phyloP scores from a whole-genome alignment of 805 yeast genomes.

The Suhomyces tanzawaensis region DNA sequence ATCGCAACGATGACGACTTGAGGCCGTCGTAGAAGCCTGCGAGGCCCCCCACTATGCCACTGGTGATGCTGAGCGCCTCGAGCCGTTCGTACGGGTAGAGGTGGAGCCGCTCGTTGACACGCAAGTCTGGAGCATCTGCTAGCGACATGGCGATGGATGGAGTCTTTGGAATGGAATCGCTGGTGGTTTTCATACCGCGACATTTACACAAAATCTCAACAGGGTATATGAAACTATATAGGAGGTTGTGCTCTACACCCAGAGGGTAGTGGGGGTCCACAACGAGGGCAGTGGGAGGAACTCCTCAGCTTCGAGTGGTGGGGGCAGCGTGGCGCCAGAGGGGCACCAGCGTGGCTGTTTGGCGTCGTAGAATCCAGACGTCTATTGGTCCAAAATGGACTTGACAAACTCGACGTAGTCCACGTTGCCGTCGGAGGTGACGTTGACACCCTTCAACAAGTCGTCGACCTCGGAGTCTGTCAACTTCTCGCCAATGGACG shows the following conservation, averaged over 20 bases:
- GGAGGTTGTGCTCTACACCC: no score
- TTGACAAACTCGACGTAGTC: slow-evolving; percentile 94
- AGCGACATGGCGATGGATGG: not conserved
- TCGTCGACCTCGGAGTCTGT: slow-evolving; percentile 92
- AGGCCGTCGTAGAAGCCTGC: slow-evolving; percentile 64
- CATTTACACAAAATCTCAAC: not conserved
- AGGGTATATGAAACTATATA: not conserved
- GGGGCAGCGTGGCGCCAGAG: no score
- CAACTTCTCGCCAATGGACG: slow-evolving; percentile 93
- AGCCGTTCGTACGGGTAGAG: slow-evolving; percentile 48
- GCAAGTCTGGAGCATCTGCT: slow-evolving; percentile 4
- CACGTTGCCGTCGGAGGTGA: slow-evolving; percentile 89
- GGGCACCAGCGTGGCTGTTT: no score
- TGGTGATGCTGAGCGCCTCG: slow-evolving; percentile 36
- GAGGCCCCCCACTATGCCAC: slow-evolving; percentile 44
- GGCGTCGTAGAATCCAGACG: no score
- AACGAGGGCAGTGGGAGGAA: not conserved
- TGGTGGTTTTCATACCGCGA: not conserved
- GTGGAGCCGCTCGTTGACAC: slow-evolving; percentile 45
- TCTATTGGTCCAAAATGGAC: slow-evolving; percentile 82
- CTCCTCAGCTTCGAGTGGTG: not conserved
- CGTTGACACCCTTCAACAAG: slow-evolving; percentile 89
- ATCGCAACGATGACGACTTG: slow-evolving; percentile 52
- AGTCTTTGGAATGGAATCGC: no score
- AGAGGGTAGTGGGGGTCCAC: no score